Conservation (phyloP, 1,284 basidiomycete species). For the Apiotrichum mycotoxinovorans region DNA sequence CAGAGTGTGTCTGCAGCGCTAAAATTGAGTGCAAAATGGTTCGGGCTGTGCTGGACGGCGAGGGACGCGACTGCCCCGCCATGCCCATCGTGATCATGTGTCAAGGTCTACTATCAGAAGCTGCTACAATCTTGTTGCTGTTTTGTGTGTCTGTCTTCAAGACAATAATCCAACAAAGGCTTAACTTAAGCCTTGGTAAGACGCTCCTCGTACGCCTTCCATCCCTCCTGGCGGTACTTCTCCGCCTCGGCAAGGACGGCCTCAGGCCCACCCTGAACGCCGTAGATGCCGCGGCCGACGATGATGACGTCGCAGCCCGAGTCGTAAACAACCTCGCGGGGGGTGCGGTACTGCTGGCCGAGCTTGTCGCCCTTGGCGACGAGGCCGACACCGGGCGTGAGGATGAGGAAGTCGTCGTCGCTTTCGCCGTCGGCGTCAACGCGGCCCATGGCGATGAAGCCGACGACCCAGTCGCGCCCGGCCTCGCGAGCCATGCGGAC, state of each 20-base stretch:
- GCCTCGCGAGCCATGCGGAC: constrained; percentile 75
- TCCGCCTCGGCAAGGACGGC: constrained; percentile 69
- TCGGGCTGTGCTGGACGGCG: too few relatives aligned
- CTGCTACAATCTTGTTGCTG: too few relatives aligned
- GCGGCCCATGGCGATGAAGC: constrained; percentile 86
- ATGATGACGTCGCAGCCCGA: constrained; percentile 97
- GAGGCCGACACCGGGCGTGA: constrained; percentile 91
- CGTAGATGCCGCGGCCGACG: constrained; percentile 93
- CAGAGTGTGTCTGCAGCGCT: too few relatives aligned
- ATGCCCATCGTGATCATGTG: too few relatives aligned
- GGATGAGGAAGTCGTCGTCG: constrained; percentile 76
- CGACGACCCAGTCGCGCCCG: constrained; percentile 81
- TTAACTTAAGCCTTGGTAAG: constrained; percentile 23
- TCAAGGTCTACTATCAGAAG: too few relatives aligned
- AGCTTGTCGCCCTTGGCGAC: constrained; percentile 77
- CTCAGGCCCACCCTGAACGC: constrained; percentile 58
- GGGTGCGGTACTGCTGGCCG: constrained; percentile 97
- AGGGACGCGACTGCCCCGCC: too few relatives aligned
- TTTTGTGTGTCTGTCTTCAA: too few relatives aligned
- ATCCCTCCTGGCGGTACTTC: constrained; percentile 80
- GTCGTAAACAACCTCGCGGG: constrained; percentile 74
- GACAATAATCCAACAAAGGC: too few relatives aligned
- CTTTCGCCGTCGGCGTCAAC: constrained; percentile 64
- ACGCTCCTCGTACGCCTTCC: constrained; percentile 77
- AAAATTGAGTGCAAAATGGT: too few relatives aligned